Conservation (phyloP, 2,329 filamentous ascomycete species). For the Fusarium setosum region DNA sequence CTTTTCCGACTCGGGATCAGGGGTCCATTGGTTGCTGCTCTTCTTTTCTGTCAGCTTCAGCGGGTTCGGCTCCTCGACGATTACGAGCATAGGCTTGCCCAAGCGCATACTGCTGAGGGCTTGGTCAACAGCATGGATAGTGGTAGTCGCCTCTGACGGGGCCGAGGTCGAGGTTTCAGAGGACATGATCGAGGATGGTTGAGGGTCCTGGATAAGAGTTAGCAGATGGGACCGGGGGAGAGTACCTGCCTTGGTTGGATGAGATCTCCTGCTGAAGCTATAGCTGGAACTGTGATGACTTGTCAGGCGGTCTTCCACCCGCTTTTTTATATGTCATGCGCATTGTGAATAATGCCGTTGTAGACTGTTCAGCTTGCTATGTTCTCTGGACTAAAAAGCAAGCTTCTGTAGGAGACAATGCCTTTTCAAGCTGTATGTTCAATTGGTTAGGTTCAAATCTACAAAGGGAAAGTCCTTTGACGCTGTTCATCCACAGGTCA, state of each 20-base stretch:
- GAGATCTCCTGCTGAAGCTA: constrained; percentile 8
- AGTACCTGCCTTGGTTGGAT: constrained; percentile 5
- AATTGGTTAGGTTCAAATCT: too few relatives aligned
- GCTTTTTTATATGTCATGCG: constrained; percentile 4
- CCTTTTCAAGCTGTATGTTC: too few relatives aligned
- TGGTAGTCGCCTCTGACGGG: neutral
- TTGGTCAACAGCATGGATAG: neutral
- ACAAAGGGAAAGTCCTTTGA: too few relatives aligned
- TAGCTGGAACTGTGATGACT: neutral
- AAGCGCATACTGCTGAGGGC: neutral
- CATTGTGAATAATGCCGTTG: neutral
- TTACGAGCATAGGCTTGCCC: too few relatives aligned
- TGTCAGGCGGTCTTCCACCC: neutral
- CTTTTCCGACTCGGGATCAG: neutral
- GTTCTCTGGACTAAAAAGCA: too few relatives aligned
- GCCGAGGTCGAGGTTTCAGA: neutral
- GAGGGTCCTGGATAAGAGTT: neutral
- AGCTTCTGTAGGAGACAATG: too few relatives aligned
- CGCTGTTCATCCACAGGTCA: too few relatives aligned
- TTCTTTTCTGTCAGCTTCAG: neutral
- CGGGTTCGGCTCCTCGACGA: neutral
- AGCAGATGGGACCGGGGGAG: neutral
- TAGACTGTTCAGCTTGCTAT: neutral
- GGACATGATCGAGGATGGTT: constrained; percentile 11
- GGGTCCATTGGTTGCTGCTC: neutral